Evolutionary conservation across 495 filamentous ascomycete species (phyloP).

Genomic region (Lentithecium fluviatile): DNA sequence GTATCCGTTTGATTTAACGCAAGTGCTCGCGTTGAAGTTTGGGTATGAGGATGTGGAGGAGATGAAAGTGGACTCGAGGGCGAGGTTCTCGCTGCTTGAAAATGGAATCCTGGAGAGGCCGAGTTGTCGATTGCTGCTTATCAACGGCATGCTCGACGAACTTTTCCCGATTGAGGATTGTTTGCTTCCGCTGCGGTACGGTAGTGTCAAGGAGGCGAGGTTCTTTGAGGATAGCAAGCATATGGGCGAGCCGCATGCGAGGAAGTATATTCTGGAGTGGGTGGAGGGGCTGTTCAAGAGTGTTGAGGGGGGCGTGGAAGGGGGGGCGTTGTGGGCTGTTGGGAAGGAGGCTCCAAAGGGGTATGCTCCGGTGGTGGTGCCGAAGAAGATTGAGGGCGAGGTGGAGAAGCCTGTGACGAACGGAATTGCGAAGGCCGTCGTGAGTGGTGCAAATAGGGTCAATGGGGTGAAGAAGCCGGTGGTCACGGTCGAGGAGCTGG

Average conservation of each 20-base stretch:
- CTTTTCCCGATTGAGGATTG: slow-evolving; percentile 32
- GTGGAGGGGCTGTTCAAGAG: slow-evolving; percentile 12
- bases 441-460: background rate
- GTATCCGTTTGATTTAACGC: slow-evolving; percentile 22
- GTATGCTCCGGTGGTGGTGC: background rate
- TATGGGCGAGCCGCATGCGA: slow-evolving; percentile 26
- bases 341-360: background rate
- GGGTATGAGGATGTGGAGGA: slow-evolving; percentile 20
- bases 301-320: slow-evolving; percentile 2
- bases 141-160: slow-evolving; percentile 27
- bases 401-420: background rate
- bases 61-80: slow-evolving; percentile 14
- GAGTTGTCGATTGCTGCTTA: slow-evolving; percentile 11
- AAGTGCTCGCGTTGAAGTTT: slow-evolving; percentile 24
- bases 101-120: slow-evolving; percentile 24
- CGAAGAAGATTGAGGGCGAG: background rate
- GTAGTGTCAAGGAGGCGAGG: slow-evolving; percentile 22
- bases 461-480: slow-evolving; percentile 4
- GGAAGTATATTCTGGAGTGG: slow-evolving; percentile 21
- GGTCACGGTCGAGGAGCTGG: background rate
- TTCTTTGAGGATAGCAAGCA: slow-evolving; percentile 21
- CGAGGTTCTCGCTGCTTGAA: slow-evolving; percentile 10
- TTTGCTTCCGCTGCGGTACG: slow-evolving; percentile 17
- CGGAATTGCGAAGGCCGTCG: background rate
- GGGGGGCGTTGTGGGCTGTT: background rate